Evolutionary conservation across 805 yeast genomes (phyloP), one percentile per base, ranked within the genome.

Genomic region (Cyberlindnera maclurae): DNA sequence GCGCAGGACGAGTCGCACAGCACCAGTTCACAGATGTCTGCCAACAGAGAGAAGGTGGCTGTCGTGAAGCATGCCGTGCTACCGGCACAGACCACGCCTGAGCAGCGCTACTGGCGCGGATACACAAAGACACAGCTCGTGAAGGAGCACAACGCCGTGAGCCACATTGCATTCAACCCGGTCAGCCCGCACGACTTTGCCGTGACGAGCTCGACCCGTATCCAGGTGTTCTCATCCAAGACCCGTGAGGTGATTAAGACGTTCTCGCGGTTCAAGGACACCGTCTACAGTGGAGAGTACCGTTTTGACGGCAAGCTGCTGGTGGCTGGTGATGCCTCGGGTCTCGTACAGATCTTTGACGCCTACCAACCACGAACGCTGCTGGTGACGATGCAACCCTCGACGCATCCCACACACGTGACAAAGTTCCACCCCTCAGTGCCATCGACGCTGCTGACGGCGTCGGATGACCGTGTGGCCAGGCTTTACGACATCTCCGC

Each of bases 311-410:
- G 98, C 39, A 84, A 86, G 57, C 71, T 93, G 33, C 60, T 93
- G 22, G 94, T 83, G 15, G 97, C 97, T 4, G 94, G 96, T 52
- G 98, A 93, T 64, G 96, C 95, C 12, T 77, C 93, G 3, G 98
- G 98, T 15, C 59, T 86, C 40, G 95, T 93, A 12, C 94, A 94
- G 46, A 79, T 89, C 9, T 90, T 84, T 56, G 97, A 93, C 59
- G 79, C 95, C 26, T 68, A 73, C 40, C 81, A 77, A 48, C 88
- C 95, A 31, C 70, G 95, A 50, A 78, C 86, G 16, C 66, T 88
- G 16, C 67, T 90, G 40, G 84, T 90, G 28, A 78, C 93, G 16
- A 68, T 93, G 36, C 75, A 77, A 40, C 96, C 97, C 5, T 79
- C 94, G 0, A 64, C 82, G 4, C 89, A 86, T 59, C 90, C 97